phyloP scores from a whole-genome alignment of 148 eudicot species.

The Oxyria digyna region DNA sequence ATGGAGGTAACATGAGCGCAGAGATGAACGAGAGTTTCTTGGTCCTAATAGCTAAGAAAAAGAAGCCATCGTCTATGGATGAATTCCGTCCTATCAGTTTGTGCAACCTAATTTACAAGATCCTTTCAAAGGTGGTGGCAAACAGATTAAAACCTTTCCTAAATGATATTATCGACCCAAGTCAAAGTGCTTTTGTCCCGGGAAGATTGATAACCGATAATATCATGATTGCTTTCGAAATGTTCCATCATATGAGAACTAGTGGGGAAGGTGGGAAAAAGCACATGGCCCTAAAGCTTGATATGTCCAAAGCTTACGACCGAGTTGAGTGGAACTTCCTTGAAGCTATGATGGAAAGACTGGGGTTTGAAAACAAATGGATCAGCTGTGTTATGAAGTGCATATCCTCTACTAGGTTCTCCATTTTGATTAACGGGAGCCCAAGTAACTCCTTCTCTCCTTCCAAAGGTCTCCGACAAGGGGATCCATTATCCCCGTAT shows the following conservation, averaged over 20 bases:
- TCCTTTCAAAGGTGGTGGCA: not conserved
- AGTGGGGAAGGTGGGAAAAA: not conserved
- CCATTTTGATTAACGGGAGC: not conserved
- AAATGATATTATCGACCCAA: not conserved
- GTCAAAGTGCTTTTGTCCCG: not conserved
- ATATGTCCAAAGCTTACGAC: conserved; percentile 4
- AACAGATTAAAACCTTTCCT: not conserved
- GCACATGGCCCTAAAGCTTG: not conserved
- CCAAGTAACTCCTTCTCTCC: not conserved
- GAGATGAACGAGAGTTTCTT: too few relatives aligned
- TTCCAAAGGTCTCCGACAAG: not conserved
- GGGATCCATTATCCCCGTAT: conserved; percentile 5
- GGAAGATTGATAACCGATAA: not conserved
- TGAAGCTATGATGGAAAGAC: not conserved
- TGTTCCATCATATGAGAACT: not conserved
- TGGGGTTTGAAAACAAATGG: not conserved
- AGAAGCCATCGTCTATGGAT: too few relatives aligned
- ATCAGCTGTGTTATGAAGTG: not conserved
- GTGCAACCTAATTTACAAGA: not conserved
- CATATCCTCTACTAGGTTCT: not conserved
- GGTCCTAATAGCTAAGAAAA: too few relatives aligned
- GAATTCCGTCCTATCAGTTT: too few relatives aligned
- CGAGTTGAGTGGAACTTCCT: not conserved
- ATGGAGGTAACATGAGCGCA: too few relatives aligned
- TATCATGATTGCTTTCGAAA: not conserved